phyloP scores from a whole-genome alignment of 768 basidiomycete species.

The Rhodotorula sphaerocarpa region DNA sequence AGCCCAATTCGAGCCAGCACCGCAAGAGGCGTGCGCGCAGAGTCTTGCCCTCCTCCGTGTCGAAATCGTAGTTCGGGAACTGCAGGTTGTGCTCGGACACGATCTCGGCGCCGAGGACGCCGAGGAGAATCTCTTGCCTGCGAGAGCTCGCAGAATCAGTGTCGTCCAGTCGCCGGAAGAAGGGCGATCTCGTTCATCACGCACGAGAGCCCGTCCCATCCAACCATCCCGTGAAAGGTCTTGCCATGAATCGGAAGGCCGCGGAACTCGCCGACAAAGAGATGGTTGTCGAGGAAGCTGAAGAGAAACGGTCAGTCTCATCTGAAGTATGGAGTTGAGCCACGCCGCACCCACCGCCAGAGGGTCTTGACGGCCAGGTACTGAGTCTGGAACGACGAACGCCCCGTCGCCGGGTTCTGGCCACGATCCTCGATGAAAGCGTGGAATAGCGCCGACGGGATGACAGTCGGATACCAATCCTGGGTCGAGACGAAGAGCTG shows the following conservation, averaged over 20 bases:
- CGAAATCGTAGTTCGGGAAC: slow-evolving; percentile 2
- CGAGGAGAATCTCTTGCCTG: slow-evolving; percentile 23
- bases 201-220: slow-evolving; percentile 13
- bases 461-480: slow-evolving; percentile 10
- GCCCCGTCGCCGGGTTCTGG: background rate
- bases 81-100: fast-evolving
- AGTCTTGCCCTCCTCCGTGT: background rate
- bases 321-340: background rate
- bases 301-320: no score
- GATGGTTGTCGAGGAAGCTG: slow-evolving; percentile 14
- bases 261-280: slow-evolving; percentile 21
- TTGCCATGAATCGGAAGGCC: slow-evolving; percentile 1
- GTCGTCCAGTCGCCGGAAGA: no score
- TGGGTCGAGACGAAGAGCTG: background rate
- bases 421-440: background rate
- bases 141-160: no score
- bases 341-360: slow-evolving; percentile 27
- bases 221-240: slow-evolving; percentile 4
- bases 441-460: background rate
- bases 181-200: no score
- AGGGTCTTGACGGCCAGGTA: background rate
- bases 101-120: slow-evolving; percentile 12
- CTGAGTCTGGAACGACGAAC: background rate
- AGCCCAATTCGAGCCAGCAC: slow-evolving; percentile 23
- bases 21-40: slow-evolving; percentile 9